These are phyloP conservation scores for Dillenia turbinata DNA, from an alignment of 164 flowering plant species.

Conservation along the genomic window DNA sequence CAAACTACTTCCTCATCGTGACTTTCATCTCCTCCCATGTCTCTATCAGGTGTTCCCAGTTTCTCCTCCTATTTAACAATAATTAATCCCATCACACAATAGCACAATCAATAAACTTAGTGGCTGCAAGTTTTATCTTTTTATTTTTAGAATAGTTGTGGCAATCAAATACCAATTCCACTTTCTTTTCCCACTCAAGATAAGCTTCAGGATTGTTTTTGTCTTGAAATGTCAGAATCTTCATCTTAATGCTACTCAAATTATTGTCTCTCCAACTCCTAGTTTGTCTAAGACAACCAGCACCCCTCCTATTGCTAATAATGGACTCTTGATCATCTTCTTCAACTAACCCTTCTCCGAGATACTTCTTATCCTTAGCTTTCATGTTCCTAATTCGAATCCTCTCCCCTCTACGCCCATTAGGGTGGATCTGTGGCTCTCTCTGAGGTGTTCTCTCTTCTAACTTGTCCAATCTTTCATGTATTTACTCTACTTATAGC, in stretches of 20 bases:
- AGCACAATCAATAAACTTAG: neutral
- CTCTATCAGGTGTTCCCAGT: neutral
- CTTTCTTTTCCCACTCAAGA: neutral
- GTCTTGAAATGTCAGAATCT: neutral
- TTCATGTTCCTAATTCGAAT: too few relatives aligned
- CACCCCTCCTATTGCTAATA: too few relatives aligned
- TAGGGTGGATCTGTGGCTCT: too few relatives aligned
- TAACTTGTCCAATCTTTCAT: too few relatives aligned
- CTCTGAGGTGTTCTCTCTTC: too few relatives aligned
- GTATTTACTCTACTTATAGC: neutral
- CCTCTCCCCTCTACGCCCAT: too few relatives aligned
- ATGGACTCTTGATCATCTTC: too few relatives aligned
- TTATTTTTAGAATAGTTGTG: neutral
- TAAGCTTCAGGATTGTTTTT: neutral
- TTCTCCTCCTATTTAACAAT: neutral
- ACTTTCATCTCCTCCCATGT: conserved; percentile 2
- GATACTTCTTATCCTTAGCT: too few relatives aligned
- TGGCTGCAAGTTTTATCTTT: neutral
- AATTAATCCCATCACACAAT: conserved; percentile 2
- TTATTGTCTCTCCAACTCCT: neutral
- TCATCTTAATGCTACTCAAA: too few relatives aligned
- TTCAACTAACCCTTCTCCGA: too few relatives aligned
- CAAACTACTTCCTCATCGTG: neutral
- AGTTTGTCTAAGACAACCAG: neutral
- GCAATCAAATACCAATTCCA: neutral